phyloP scores from a whole-genome alignment of 495 filamentous ascomycete genomes.

The Aspergillus nidulans region DNA sequence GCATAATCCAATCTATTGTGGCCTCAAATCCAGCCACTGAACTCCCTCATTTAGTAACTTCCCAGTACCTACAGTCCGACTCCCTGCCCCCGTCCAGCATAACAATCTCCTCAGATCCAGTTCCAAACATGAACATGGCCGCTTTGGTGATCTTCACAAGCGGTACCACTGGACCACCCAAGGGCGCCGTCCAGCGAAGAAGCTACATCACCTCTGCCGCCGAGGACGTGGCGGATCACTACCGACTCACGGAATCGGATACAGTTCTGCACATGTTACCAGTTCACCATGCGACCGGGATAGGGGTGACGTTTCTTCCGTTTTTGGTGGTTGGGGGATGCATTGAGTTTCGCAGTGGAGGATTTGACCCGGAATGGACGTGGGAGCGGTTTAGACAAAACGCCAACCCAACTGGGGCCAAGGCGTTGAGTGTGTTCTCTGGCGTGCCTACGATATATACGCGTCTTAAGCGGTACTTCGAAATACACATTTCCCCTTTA shows the following conservation, averaged over 20 bases:
- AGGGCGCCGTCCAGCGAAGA: slow-evolving; percentile 38
- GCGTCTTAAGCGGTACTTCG: slow-evolving; percentile 45
- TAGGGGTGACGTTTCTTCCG: slow-evolving; percentile 44
- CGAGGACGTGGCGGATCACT: slow-evolving; percentile 26
- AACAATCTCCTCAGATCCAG: slow-evolving; percentile 22
- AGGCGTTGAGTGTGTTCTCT: slow-evolving; percentile 42
- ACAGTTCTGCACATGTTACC: slow-evolving; percentile 38
- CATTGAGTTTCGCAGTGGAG: slow-evolving; percentile 44
- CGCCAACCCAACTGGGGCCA: slow-evolving; percentile 12
- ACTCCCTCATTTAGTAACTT: too few relatives aligned
- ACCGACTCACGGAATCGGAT: slow-evolving; percentile 23
- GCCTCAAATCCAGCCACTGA: too few relatives aligned
- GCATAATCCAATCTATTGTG: too few relatives aligned
- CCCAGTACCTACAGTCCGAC: too few relatives aligned
- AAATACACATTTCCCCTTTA: slow-evolving; percentile 21
- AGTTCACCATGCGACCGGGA: slow-evolving; percentile 46
- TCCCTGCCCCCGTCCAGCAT: not conserved
- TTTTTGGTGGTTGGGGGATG: slow-evolving; percentile 38
- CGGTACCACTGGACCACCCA: slow-evolving; percentile 44
- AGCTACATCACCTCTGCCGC: slow-evolving; percentile 25
- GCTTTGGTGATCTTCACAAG: slow-evolving; percentile 39
- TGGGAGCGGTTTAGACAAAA: slow-evolving; percentile 41
- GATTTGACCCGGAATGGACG: slow-evolving; percentile 44
- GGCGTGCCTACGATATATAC: slow-evolving; percentile 51
- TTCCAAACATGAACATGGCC: slow-evolving; percentile 25